phyloP scores from a whole-genome alignment of 352 stramenopile species.

The Phytopythium delawarense region DNA sequence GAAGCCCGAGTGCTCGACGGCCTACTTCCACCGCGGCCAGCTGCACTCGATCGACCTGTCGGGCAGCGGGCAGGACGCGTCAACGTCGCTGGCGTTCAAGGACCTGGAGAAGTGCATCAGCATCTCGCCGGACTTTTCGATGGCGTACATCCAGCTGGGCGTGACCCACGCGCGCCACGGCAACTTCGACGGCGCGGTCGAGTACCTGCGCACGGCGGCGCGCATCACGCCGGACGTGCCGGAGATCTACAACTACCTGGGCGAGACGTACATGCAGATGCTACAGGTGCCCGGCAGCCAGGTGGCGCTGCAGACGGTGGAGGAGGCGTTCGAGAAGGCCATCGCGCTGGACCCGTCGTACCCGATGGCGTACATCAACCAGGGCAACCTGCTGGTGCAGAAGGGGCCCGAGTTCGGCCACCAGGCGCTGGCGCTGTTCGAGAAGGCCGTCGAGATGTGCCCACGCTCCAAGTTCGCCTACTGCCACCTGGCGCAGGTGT shows the following conservation, averaged over 20 bases:
- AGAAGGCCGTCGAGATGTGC: constrained; percentile 73
- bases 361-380: constrained; percentile 86
- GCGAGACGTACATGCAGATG: constrained; percentile 86
- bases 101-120: constrained; percentile 74
- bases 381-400: constrained; percentile 75
- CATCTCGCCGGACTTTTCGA: constrained; percentile 68
- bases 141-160: constrained; percentile 81
- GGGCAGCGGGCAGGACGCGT: constrained; percentile 42
- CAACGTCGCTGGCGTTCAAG: constrained; percentile 46
- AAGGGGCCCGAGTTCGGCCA: constrained; percentile 68
- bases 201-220: constrained; percentile 58
- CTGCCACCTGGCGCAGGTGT: constrained; percentile 79
- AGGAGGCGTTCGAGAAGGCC: constrained; percentile 80
- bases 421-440: constrained; percentile 66
- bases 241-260: constrained; percentile 86
- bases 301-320: constrained; percentile 53
- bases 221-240: constrained; percentile 68
- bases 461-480: constrained; percentile 82
- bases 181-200: constrained; percentile 67
- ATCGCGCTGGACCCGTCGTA: constrained; percentile 77
- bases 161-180: constrained; percentile 69
- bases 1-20: constrained; percentile 64
- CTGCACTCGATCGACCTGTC: constrained; percentile 75
- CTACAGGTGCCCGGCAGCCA: constrained; percentile 42
- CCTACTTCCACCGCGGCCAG: constrained; percentile 81